Conservation (phyloP, 148 eudicot genomes). For the Limonium bicolor region DNA sequence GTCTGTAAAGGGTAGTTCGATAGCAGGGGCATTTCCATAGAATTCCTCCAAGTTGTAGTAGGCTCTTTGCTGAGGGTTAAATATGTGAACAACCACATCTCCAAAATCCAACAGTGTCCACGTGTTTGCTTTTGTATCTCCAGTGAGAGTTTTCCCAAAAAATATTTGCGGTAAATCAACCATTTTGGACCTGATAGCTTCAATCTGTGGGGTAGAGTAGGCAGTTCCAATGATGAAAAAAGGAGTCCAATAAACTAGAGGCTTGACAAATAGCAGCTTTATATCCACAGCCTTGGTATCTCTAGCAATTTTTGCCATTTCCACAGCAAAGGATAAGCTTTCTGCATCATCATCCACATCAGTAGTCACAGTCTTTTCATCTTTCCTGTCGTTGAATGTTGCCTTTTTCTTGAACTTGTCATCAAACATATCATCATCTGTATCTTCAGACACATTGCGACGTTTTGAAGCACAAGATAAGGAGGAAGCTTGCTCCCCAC, state of each 20-base stretch:
- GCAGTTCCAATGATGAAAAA: conserved; percentile 94
- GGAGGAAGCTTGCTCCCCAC: no score
- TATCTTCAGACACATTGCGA: conserved; percentile 68
- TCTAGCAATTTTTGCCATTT: conserved; percentile 83
- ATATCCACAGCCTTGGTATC: conserved; percentile 91
- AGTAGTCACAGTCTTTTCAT: conserved; percentile 49
- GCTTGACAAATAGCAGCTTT: conserved; percentile 84
- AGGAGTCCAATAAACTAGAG: conserved; percentile 94
- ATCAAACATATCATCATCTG: conserved; percentile 89
- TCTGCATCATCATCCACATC: conserved; percentile 95
- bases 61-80: conserved; percentile 71
- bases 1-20: conserved; percentile 74
- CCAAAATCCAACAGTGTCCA: conserved; percentile 97
- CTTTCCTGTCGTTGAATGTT: conserved; percentile 49
- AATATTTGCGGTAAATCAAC: conserved; percentile 65
- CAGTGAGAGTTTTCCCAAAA: conserved; percentile 53
- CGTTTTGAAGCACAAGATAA: no score
- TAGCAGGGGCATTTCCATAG: conserved; percentile 73
- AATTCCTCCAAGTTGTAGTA: conserved; percentile 92
- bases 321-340: conserved; percentile 91
- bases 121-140: conserved; percentile 82
- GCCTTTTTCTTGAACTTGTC: conserved; percentile 78
- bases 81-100: conserved; percentile 90
- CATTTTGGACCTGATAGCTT: conserved; percentile 79
- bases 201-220: conserved; percentile 83